A percentile compares a stretch with the other conserved stretches of the same genome.
phyloP scores from a whole-genome alignment of 495 filamentous ascomycete species.

The Xylaria intraflava region DNA sequence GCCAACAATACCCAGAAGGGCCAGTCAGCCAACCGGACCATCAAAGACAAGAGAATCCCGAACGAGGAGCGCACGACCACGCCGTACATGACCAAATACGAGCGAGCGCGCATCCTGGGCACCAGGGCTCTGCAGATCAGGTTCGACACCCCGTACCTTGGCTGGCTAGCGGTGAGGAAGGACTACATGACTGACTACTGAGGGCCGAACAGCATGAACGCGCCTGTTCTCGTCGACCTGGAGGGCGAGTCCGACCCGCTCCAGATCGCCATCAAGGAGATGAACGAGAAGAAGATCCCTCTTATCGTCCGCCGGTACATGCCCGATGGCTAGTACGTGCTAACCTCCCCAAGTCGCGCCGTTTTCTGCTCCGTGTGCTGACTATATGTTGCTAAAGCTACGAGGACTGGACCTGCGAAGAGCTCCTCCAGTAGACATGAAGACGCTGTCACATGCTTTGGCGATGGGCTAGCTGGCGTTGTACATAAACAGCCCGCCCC shows the following conservation, averaged over 20 bases:
- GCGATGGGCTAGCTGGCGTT: neutral
- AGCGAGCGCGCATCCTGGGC: conserved; percentile 85
- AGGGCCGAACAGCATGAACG: conserved; percentile 70
- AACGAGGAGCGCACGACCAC: conserved; percentile 86
- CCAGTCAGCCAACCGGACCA: conserved; percentile 40
- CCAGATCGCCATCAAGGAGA: conserved; percentile 94
- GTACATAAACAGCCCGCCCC: neutral
- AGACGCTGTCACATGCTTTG: neutral
- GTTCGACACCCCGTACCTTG: conserved; percentile 39
- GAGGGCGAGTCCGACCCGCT: conserved; percentile 97
- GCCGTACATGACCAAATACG: conserved; percentile 99
- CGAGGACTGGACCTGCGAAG: conserved; percentile 98
- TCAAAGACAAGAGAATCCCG: conserved; percentile 83
- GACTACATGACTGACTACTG: neutral
- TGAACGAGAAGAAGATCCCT: conserved; percentile 97
- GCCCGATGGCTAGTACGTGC: conserved; percentile 88
- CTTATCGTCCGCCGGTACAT: conserved; percentile 90
- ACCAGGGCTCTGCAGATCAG: conserved; percentile 94
- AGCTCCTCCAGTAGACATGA: conserved; percentile 53
- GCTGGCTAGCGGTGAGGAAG: neutral
- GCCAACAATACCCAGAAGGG: conserved; percentile 43
- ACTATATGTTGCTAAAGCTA: conserved; percentile 60
- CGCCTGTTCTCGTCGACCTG: conserved; percentile 90
- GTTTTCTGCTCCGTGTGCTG: conserved; percentile 6
- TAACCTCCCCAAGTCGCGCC: neutral